These are phyloP conservation scores for Aegilops longissima DNA, from an alignment of 176 grass and related monocot species.

Conservation along the genomic window DNA sequence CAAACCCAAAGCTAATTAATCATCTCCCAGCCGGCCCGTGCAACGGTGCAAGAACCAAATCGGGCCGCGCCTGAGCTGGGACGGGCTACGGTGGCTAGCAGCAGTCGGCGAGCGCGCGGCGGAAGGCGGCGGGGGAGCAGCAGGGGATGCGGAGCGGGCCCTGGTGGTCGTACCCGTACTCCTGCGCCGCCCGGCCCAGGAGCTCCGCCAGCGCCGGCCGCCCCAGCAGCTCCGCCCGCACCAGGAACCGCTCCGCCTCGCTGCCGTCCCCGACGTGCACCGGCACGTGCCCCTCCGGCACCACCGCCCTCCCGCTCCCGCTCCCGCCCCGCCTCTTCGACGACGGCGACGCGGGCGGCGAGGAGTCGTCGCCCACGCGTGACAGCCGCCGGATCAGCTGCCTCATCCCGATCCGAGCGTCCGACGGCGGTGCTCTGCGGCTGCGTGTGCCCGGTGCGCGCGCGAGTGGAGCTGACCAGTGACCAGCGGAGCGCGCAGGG, in stretches of 20 bases:
- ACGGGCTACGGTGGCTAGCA: neutral
- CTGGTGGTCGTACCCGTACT: constrained; percentile 82
- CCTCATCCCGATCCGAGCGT: constrained; percentile 27
- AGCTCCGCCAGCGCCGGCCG: constrained; percentile 67
- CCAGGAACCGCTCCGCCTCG: constrained; percentile 67
- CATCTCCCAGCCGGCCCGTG: neutral
- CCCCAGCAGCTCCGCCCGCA: constrained; percentile 61
- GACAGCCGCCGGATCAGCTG: constrained; percentile 58
- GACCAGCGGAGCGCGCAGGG: neutral
- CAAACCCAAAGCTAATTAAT: neutral
- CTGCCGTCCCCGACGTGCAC: constrained; percentile 48
- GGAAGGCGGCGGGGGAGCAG: constrained; percentile 63
- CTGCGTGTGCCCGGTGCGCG: neutral
- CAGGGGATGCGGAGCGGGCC: constrained; percentile 81
- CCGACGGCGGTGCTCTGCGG: no score
- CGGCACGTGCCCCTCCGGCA: constrained; percentile 75
- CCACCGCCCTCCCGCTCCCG: neutral
- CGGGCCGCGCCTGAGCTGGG: neutral
- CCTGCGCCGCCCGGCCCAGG: constrained; percentile 57
- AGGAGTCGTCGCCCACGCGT: constrained; percentile 50
- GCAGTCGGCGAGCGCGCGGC: constrained; percentile 39
- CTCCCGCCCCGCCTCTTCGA: neutral
- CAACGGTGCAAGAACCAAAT: neutral
- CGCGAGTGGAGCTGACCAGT: neutral
- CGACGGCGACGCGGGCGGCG: neutral